Percentiles rank a stretch among this genome's conserved stretches.
Evolutionary conservation across 2,329 filamentous ascomycete species (phyloP).

Genomic region (Fusarium secorum): DNA sequence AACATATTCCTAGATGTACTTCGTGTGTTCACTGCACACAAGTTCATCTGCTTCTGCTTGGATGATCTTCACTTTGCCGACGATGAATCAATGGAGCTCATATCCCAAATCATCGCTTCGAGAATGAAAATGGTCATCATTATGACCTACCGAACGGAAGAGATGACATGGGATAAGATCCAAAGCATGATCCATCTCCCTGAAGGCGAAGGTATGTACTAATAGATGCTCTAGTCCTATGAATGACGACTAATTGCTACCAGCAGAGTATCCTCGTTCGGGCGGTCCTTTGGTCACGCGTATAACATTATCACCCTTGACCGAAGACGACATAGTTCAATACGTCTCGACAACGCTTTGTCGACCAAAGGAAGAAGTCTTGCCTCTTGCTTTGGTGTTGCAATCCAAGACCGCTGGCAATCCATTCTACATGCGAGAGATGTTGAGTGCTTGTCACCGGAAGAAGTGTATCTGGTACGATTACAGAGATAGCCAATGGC

Average conservation of each 20-base stretch:
- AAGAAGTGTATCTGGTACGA: slow-evolving; percentile 92
- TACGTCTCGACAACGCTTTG: slow-evolving; percentile 87
- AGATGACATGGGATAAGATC: slow-evolving; percentile 64
- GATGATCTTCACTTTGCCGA: slow-evolving; percentile 94
- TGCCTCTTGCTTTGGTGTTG: slow-evolving; percentile 82
- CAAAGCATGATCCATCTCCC: slow-evolving; percentile 62
- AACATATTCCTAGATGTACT: slow-evolving; percentile 89
- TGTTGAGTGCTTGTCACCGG: slow-evolving; percentile 85
- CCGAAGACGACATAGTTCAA: slow-evolving; percentile 79
- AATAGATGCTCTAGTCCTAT: not conserved
- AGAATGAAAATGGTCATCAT: slow-evolving; percentile 84
- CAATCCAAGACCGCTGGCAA: slow-evolving; percentile 90
- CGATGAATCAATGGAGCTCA: slow-evolving; percentile 83
- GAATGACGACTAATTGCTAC: slow-evolving; percentile 29
- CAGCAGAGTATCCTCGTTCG: slow-evolving; percentile 53
- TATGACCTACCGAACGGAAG: slow-evolving; percentile 76
- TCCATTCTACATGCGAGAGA: slow-evolving; percentile 89
- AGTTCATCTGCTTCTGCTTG: slow-evolving; percentile 86
- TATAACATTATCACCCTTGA: slow-evolving; percentile 76
- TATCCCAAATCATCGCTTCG: slow-evolving; percentile 79
- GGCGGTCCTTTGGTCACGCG: slow-evolving; percentile 69
- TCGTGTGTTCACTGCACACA: slow-evolving; percentile 80
- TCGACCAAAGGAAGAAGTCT: slow-evolving; percentile 73
- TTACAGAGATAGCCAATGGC: slow-evolving; percentile 82
- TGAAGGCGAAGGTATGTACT: slow-evolving; percentile 58